Evolutionary conservation across 805 yeast species (phyloP).

Genomic region (Sugiyamaella americana): DNA sequence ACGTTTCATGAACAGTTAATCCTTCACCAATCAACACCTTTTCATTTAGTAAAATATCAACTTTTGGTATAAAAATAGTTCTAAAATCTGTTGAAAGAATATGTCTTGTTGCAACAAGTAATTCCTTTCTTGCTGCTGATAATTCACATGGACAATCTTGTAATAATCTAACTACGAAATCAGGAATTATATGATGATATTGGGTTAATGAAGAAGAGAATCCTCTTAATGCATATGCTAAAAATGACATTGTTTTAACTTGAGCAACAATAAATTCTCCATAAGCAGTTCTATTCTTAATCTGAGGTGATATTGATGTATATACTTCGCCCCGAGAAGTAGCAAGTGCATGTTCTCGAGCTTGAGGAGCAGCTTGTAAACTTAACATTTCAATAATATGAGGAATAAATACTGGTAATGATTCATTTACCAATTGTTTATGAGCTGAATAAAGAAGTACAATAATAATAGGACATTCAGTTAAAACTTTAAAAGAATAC

Average conservation of each 20-base stretch:
- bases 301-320: slow-evolving; percentile 67
- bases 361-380: slow-evolving; percentile 79
- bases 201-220: slow-evolving; percentile 59
- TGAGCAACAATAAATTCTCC: slow-evolving; percentile 89
- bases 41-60: slow-evolving; percentile 81
- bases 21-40: slow-evolving; percentile 88
- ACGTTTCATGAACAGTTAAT: slow-evolving; percentile 79
- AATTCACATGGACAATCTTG: slow-evolving; percentile 96
- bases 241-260: slow-evolving; percentile 90
- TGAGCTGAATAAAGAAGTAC: slow-evolving; percentile 87
- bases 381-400: slow-evolving; percentile 67
- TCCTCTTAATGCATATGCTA: slow-evolving; percentile 88
- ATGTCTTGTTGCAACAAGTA: slow-evolving; percentile 90
- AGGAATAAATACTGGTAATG: slow-evolving; percentile 75
- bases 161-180: slow-evolving; percentile 71
- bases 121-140: slow-evolving; percentile 85
- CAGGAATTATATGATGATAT: slow-evolving; percentile 68
- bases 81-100: slow-evolving; percentile 88
- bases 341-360: slow-evolving; percentile 47
- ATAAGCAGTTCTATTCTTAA: slow-evolving; percentile 69
- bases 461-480: slow-evolving; percentile 96
- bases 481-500: slow-evolving; percentile 80
- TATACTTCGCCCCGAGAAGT: slow-evolving; percentile 52
- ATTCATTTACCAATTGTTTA: slow-evolving; percentile 62
- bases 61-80: slow-evolving; percentile 72